Conservation (phyloP, 1,284 basidiomycete genomes). For the Golubevia pallescens region DNA sequence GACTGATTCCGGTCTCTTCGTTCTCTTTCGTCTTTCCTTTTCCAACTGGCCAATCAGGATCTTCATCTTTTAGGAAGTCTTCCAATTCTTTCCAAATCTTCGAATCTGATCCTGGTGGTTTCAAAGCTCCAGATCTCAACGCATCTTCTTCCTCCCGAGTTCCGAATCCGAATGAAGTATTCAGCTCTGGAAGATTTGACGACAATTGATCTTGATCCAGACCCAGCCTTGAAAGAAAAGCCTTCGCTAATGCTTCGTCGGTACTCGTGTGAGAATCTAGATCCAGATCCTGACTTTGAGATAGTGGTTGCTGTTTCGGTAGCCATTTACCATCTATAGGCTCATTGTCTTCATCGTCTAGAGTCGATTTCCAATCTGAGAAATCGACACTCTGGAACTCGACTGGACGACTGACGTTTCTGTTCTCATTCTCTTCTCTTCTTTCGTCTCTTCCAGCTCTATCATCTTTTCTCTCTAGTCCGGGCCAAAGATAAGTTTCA, state of each 20-base stretch:
- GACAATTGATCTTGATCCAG: slow-evolving; percentile 2
- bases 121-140: slow-evolving; percentile 7
- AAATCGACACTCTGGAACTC: not conserved
- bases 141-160: not conserved
- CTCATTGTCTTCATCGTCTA: slow-evolving; percentile 1
- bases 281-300: too few species aligned
- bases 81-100: slow-evolving; percentile 26
- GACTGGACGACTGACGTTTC: not conserved
- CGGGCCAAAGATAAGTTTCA: slow-evolving; percentile 45
- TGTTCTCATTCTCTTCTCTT: not conserved
- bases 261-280: not conserved
- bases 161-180: not conserved
- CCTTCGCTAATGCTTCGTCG: slow-evolving; percentile 10
- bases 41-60: slow-evolving; percentile 25
- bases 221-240: slow-evolving; percentile 8
- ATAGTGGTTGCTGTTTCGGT: slow-evolving; percentile 3
- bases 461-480: slow-evolving; percentile 24
- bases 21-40: not conserved
- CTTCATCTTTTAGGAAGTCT: slow-evolving; percentile 27
- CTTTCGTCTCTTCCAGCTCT: slow-evolving; percentile 5
- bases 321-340: not conserved
- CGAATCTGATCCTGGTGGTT: slow-evolving; percentile 13
- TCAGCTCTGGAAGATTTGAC: not conserved
- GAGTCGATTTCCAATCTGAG: not conserved
- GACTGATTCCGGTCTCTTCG: not conserved